phyloP scores from a whole-genome alignment of 2,329 filamentous ascomycete genomes.

The Bipolaris bicolor region DNA sequence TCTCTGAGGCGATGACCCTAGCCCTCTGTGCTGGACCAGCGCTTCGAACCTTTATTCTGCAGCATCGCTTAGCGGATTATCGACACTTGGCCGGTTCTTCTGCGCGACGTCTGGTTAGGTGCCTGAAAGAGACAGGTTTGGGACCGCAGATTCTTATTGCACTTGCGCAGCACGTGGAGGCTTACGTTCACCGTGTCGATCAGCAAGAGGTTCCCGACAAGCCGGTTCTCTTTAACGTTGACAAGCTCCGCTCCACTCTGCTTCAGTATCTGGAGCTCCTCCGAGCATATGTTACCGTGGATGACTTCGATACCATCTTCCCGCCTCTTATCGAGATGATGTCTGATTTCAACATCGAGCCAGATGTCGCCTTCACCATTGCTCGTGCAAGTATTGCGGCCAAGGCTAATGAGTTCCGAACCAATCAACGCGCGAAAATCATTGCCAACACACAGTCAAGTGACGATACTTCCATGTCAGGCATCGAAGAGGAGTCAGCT shows the following conservation, averaged over 20 bases:
- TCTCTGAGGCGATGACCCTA: constrained; percentile 84
- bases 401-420: constrained; percentile 49
- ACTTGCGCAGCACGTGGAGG: constrained; percentile 86
- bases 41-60: constrained; percentile 79
- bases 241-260: constrained; percentile 86
- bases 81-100: constrained; percentile 77
- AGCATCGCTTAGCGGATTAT: constrained; percentile 76
- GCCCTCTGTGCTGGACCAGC: constrained; percentile 87
- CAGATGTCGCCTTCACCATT: constrained; percentile 83
- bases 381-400: constrained; percentile 70
- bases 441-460: constrained; percentile 40
- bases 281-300: constrained; percentile 74
- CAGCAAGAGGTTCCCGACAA: constrained; percentile 85
- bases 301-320: constrained; percentile 79
- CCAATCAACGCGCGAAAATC: constrained; percentile 35
- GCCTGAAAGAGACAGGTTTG: constrained; percentile 77
- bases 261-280: constrained; percentile 89
- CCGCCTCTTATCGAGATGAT: constrained; percentile 78
- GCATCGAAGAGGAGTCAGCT: constrained; percentile 21
- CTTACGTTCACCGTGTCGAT: constrained; percentile 77
- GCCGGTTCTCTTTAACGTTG: constrained; percentile 82
- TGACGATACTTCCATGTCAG: constrained; percentile 58
- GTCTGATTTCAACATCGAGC: constrained; percentile 77
- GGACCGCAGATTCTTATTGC: constrained; percentile 85
- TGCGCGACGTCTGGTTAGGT: constrained; percentile 78